These are phyloP conservation scores for Penicillium palitans DNA, from an alignment of 2,329 filamentous ascomycete species.

Conservation along the genomic window DNA sequence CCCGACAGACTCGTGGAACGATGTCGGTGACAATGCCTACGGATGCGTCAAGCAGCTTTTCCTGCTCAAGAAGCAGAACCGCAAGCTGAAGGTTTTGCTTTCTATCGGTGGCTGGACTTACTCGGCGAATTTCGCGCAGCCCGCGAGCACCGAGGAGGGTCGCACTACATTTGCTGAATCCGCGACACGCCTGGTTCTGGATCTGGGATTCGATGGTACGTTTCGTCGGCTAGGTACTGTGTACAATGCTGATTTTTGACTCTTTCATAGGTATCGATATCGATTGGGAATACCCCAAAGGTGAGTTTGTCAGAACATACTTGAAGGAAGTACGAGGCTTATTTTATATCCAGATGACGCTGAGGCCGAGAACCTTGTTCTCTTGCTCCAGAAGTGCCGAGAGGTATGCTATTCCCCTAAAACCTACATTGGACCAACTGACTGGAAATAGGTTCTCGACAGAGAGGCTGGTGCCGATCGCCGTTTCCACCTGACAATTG, in stretches of 20 bases:
- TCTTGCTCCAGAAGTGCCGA: slow-evolving; percentile 45
- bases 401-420: slow-evolving; percentile 29
- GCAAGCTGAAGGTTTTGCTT: slow-evolving; percentile 75
- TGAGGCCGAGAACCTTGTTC: slow-evolving; percentile 47
- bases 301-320: slow-evolving; percentile 23
- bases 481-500: slow-evolving; percentile 52
- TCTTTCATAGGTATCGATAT: slow-evolving; percentile 42
- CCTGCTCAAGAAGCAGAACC: slow-evolving; percentile 71
- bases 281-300: slow-evolving; percentile 51
- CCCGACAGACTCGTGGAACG: slow-evolving; percentile 65
- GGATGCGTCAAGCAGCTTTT: slow-evolving; percentile 76
- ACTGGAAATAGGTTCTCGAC: slow-evolving; percentile 35
- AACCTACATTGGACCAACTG: slow-evolving; percentile 1
- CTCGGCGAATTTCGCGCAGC: slow-evolving; percentile 72
- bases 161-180: slow-evolving; percentile 67
- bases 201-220: slow-evolving; percentile 68
- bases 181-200: slow-evolving; percentile 73
- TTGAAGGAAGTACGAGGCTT: slow-evolving; percentile 3
- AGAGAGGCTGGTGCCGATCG: slow-evolving; percentile 41
- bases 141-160: slow-evolving; percentile 63
- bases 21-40: slow-evolving; percentile 70
- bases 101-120: slow-evolving; percentile 82
- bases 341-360: slow-evolving; percentile 36
- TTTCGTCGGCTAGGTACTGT: neutral
- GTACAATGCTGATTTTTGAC: slow-evolving; percentile 6